Conservation (phyloP, 352 stramenopile genomes). For the Pythium monospermum region DNA sequence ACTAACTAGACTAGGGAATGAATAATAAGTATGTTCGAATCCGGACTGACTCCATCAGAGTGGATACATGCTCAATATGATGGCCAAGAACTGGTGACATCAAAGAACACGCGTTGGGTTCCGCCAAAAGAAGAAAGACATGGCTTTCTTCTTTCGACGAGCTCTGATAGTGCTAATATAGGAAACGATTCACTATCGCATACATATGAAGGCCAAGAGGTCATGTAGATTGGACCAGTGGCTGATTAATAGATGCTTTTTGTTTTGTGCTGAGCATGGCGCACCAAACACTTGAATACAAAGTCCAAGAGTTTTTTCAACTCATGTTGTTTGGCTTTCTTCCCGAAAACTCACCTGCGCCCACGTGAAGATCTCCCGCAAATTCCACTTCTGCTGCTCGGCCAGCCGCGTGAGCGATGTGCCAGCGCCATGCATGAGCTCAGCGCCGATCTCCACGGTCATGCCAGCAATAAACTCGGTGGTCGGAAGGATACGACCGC, state of each 20-base stretch:
- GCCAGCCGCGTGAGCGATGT: constrained; percentile 70
- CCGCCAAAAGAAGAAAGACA: constrained; percentile 17
- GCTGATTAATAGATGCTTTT: constrained; percentile 87
- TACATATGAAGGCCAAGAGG: constrained; percentile 88
- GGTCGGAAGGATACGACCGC: constrained; percentile 57
- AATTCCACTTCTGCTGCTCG: constrained; percentile 50
- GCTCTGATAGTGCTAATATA: constrained; percentile 70
- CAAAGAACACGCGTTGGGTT: constrained; percentile 40
- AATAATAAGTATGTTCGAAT: constrained; percentile 60
- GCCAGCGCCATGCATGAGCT: constrained; percentile 73
- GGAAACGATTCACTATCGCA: constrained; percentile 80
- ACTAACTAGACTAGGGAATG: no score
- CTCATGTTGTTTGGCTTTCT: no score
- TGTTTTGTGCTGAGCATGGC: no score
- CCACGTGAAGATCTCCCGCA: constrained; percentile 85
- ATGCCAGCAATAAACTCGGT: constrained; percentile 68
- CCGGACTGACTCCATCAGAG: constrained; percentile 78
- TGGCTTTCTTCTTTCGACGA: no score
- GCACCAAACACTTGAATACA: no score
- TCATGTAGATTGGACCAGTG: constrained; percentile 60
- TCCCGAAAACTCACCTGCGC: constrained; percentile 63
- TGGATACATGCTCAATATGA: constrained; percentile 56
- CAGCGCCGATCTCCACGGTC: constrained; percentile 66
- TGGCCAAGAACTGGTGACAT: constrained; percentile 80
- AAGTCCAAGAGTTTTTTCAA: no score